Base-by-base conservation (phyloP, 176 grass and related monocot genomes). In the Carex pumila region DNA sequence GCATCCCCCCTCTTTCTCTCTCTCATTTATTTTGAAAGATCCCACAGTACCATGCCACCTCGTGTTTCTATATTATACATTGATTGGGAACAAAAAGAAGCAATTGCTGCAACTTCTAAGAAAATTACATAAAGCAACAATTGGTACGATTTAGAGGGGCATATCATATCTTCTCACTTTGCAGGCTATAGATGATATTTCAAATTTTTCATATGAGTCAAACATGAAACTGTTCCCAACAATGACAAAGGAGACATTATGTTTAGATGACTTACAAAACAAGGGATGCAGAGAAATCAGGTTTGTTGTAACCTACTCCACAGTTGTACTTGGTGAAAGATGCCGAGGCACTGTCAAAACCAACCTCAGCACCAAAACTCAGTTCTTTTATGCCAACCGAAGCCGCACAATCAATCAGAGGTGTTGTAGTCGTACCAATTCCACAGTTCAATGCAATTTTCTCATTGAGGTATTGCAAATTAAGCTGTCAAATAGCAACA, bases 301-400 rank as follows among this genome's bases (percentile, higher is more conserved):
- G 67, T 36, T 92, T 92, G 90, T 86, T 92, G 85, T 90, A 97
- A 80, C 88, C 78, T 8, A 97, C 59, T 37, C 94, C 94, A 3
- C 87, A 91, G 85, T 97, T 97, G 88, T 97, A 97, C 82, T 97
- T 97, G 17, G 92, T 94, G 72, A 97, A 79, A 89, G 85, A 88
- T 64, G 94, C 92, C 37, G 94, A 94, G 85, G 88, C 83, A 72
- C 94, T 97, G 82, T 97, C 94, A 90, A 97, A 97, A 11, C 94
- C 94, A 87, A 97, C 76, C 87, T 97, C 92, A 19, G 80, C 92
- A 74, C 94, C 94, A 69, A 91, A 5, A 86, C 79, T 60, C 73
- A 97, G 64, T 85, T 94, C 88, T 41, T 71, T 90, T 45, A 87
- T 89, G 74, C 94, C 94, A 0, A 88, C 8, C 54, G 88, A 90